phyloP scores from a whole-genome alignment of 805 yeast species.

The Candida manassasensis region DNA sequence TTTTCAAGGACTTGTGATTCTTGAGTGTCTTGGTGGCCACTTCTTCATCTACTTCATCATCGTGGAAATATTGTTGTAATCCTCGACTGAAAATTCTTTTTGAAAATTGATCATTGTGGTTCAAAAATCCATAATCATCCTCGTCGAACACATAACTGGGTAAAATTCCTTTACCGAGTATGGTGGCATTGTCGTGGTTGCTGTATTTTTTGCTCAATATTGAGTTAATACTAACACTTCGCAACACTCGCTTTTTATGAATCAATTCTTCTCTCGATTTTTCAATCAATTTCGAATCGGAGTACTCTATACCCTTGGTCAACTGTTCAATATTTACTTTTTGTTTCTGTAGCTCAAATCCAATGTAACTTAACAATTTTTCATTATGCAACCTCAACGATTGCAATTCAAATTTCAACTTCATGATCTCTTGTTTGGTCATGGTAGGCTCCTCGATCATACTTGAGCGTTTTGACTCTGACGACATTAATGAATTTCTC shows the following conservation, averaged over 20 bases:
- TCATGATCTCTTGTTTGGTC: slow-evolving; percentile 44
- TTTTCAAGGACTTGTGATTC: slow-evolving; percentile 5
- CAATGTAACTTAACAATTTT: slow-evolving; percentile 52
- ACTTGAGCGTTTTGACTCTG: slow-evolving; percentile 32
- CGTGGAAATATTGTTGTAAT: slow-evolving; percentile 19
- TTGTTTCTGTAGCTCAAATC: slow-evolving; percentile 50
- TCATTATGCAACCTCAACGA: slow-evolving; percentile 53
- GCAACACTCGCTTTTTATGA: slow-evolving; percentile 38
- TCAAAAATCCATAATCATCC: slow-evolving; percentile 29
- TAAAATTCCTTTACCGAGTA: slow-evolving; percentile 5
- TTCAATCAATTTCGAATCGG: slow-evolving; percentile 49
- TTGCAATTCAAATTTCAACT: slow-evolving; percentile 49
- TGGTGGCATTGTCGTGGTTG: slow-evolving; percentile 1
- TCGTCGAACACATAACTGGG: slow-evolving; percentile 7
- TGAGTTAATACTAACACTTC: slow-evolving; percentile 34
- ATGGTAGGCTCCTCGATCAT: slow-evolving; percentile 17
- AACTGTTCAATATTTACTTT: slow-evolving; percentile 38
- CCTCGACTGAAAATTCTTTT: slow-evolving; percentile 26
- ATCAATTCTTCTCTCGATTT: slow-evolving; percentile 43
- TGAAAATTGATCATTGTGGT: slow-evolving; percentile 19
- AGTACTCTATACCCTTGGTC: slow-evolving; percentile 38
- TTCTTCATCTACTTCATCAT: slow-evolving; percentile 12
- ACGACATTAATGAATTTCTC: slow-evolving; percentile 13
- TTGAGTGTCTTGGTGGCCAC: slow-evolving; percentile 11
- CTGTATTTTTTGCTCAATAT: slow-evolving; percentile 17